These are phyloP conservation scores for Pyrenopolyporus hunteri DNA, from an alignment of 495 filamentous ascomycete genomes.

Conservation along the genomic window DNA sequence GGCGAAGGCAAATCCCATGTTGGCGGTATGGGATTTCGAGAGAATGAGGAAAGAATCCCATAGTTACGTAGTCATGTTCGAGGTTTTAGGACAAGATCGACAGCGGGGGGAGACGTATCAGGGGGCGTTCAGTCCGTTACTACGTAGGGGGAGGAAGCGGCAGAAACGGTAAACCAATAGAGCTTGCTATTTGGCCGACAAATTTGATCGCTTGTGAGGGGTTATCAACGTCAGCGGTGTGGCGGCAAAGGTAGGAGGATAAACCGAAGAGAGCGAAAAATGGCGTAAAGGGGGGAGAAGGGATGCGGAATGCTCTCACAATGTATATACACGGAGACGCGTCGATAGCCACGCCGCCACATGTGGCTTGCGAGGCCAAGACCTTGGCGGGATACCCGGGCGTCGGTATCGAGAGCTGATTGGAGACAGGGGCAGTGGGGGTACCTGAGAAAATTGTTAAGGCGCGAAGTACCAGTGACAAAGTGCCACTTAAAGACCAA, in stretches of 20 bases:
- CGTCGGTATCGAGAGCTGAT: neutral
- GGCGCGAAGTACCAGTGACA: conserved; percentile 18
- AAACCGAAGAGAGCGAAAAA: neutral
- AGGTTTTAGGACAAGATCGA: conserved; percentile 24
- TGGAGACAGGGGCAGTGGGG: neutral
- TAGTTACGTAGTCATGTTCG: conserved; percentile 1
- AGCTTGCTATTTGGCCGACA: conserved; percentile 4
- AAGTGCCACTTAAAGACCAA: neutral
- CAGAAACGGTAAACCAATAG: neutral
- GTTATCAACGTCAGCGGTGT: conserved; percentile 5
- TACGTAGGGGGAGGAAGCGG: too few relatives aligned
- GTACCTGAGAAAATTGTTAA: conserved; percentile 32
- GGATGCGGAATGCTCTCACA: too few relatives aligned
- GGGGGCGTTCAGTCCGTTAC: too few relatives aligned
- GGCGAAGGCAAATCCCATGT: conserved; percentile 30
- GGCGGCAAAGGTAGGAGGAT: neutral
- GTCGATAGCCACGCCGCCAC: conserved; percentile 27
- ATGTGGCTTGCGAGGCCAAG: neutral
- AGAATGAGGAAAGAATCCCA: conserved; percentile 21
- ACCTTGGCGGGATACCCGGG: too few relatives aligned
- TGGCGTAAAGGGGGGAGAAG: neutral
- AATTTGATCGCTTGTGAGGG: conserved; percentile 10
- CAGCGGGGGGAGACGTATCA: conserved; percentile 26
- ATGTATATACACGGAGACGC: too few relatives aligned
- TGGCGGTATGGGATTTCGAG: conserved; percentile 23